A percentile compares a stretch with the other conserved stretches of the same genome.
phyloP scores from a whole-genome alignment of 441 rosid genomes.

The Brassica hybrid region DNA sequence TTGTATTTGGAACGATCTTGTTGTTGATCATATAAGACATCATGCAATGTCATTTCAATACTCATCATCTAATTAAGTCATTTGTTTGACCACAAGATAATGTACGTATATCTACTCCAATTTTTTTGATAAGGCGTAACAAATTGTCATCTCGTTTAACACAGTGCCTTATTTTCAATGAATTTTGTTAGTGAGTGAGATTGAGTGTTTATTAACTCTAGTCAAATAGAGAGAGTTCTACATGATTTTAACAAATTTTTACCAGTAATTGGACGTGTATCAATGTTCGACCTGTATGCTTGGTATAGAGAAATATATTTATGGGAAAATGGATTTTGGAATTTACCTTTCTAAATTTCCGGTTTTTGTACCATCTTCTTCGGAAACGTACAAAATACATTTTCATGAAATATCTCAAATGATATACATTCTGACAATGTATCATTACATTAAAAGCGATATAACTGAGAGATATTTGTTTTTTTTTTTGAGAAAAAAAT shows the following conservation, averaged over 20 bases:
- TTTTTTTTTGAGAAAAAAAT: neutral
- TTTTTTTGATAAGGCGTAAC: neutral
- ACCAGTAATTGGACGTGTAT: neutral
- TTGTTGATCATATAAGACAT: no score
- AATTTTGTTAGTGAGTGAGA: no score
- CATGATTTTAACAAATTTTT: neutral
- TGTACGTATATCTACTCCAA: neutral
- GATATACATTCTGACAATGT: slow-evolving; percentile 26
- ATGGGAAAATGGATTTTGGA: slow-evolving; percentile 34
- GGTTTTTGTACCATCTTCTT: slow-evolving; percentile 21
- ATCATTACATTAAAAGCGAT: slow-evolving; percentile 4
- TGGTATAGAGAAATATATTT: neutral
- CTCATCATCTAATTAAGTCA: neutral
- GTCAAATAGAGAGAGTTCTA: no score
- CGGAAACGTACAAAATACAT: slow-evolving; percentile 25
- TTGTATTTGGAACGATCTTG: no score
- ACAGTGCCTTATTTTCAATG: neutral
- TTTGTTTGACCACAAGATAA: neutral
- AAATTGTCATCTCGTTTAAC: neutral
- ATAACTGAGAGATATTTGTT: slow-evolving; percentile 16
- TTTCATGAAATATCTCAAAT: slow-evolving; percentile 3
- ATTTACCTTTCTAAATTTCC: slow-evolving; percentile 33
- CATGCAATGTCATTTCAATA: no score
- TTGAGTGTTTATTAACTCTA: neutral
- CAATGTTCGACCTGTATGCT: neutral